These are phyloP conservation scores for Kockovaella imperatae DNA, from an alignment of 768 basidiomycete genomes.

Conservation along the genomic window DNA sequence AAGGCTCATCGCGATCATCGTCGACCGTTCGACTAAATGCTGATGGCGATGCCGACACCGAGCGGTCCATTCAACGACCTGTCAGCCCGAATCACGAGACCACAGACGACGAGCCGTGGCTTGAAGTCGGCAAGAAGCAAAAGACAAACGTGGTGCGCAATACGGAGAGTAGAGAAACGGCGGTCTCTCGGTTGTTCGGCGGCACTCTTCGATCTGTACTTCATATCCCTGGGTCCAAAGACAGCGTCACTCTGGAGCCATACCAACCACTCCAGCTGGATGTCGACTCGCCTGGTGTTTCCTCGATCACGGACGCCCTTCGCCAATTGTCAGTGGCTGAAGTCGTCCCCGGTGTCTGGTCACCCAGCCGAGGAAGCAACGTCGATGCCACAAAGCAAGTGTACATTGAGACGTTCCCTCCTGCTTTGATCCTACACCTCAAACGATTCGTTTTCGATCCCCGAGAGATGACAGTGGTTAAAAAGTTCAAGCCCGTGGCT, in stretches of 20 bases:
- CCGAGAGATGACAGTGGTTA: constrained; percentile 65
- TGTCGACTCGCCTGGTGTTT: constrained; percentile 70
- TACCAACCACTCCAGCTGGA: constrained; percentile 84
- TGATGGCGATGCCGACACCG: constrained; percentile 17
- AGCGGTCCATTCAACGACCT: constrained; percentile 36
- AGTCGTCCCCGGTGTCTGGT: constrained; percentile 61
- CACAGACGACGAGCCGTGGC: constrained; percentile 65
- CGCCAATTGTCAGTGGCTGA: constrained; percentile 69
- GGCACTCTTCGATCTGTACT: constrained; percentile 83
- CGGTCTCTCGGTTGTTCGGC: constrained; percentile 86
- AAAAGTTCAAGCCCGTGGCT: constrained; percentile 70
- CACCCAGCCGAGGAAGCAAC: constrained; percentile 53
- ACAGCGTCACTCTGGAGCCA: constrained; percentile 81
- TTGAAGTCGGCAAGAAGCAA: constrained; percentile 87
- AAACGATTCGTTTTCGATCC: constrained; percentile 87
- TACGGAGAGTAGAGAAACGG: constrained; percentile 69
- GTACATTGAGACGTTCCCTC: constrained; percentile 73
- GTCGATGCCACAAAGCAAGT: constrained; percentile 67
- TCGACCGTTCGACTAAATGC: constrained; percentile 49
- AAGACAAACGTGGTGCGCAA: constrained; percentile 69
- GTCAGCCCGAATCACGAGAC: constrained; percentile 30
- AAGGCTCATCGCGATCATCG: constrained; percentile 26
- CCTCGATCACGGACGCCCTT: constrained; percentile 75
- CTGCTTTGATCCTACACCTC: constrained; percentile 76
- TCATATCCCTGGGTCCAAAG: constrained; percentile 66